Evolutionary conservation across 306 rosid genomes (phyloP), one percentile per base, ranked within the genome.

Genomic region (Amphicarpaea edgeworthii): DNA sequence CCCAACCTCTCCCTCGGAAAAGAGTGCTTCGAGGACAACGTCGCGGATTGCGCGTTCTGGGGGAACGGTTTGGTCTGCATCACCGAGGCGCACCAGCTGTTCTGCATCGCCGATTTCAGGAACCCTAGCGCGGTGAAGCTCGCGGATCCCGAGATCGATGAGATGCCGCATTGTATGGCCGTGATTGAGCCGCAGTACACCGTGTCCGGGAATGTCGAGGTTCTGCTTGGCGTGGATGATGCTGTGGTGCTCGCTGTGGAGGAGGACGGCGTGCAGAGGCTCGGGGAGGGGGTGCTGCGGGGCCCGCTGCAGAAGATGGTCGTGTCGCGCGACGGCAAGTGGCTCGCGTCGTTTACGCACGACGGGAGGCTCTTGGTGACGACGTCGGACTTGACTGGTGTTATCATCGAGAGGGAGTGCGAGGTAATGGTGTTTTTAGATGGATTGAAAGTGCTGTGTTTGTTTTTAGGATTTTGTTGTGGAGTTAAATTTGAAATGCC

Each of bases 121-220:
- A 90, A 86, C 50, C 95, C 96, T 9, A 79, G 19, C 1, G 75
- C 95, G 8, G 58, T 81, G 24, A 84, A 83, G 80, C 91, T 94
- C 12, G 96, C 97, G 1, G 95, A 94, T 76, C 96, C 98, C 0
- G 92, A 68, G 26, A 86, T 90, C 41, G 88, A 85, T 64, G 97
- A 90, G 37, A 84, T 88, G 79, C 98, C 98, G 49, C 89, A 57
- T 0, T 92, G 97, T 82, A 90, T 94, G 87, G 96, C 96, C 5
- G 97, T 94, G 67, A 92, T 94, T 19, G 98, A 94, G 86, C 98
- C 97, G 3, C 97, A 92, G 86, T 91, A 88, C 59, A 94, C 97
- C 0, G 85, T 94, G 86, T 94, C 97, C 0, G 98, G 98, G 2
- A 91, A 91, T 6, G 98, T 94, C 14, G 98, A 92, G 89, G 98